Evolutionary conservation across 352 stramenopile species (phyloP), one percentile per base, ranked within the genome.

Genomic region (Pythium brachiatum): DNA sequence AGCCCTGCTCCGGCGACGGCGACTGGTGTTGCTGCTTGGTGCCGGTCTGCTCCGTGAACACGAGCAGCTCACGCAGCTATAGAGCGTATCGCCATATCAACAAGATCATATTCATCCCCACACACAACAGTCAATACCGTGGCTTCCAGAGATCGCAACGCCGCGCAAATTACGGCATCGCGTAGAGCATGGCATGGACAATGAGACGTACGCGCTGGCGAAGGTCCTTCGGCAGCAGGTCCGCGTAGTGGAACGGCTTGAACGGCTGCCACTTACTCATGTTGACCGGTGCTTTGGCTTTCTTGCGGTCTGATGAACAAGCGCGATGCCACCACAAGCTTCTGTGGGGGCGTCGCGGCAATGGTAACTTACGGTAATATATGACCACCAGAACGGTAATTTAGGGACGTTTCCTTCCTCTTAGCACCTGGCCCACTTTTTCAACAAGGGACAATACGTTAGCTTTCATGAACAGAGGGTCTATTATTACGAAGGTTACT

Each of bases 231-330:
- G 83, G 79, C 69, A 94, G 73, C 53, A 92, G 70, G 26, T 83
- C 79, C 70, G 86, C 69, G 72, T 88, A 90, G 73, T 77, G 68
- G 69, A 91, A 92, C 69, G 81, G 82, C 70, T 90, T 87, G 69
- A 92, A 94, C 27, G 85, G 85, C 72, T 90, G 77, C 80, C 81
- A 94, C 70, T 86, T 81, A 78, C 78, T 92, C 77, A 87, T 92
- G 55, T 29, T 80, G 36, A 43, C 41, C 60, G 44, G 38, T 56
- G 27, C 15, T 62, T 26, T 55, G n/a, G 46, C 31, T 63, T 61
- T 39, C 44, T 34, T 57, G 53, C 34, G 53, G 53, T 60, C 52
- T 47, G 60, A 25, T 66, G 39, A 66, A 66, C 26, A 59, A 64
- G 39, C 44, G 27, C 47, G 18, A 53, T 25, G 20, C 48, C 53